phyloP scores from a whole-genome alignment of 2,329 filamentous ascomycete genomes.

The Aureobasidium namibiae region DNA sequence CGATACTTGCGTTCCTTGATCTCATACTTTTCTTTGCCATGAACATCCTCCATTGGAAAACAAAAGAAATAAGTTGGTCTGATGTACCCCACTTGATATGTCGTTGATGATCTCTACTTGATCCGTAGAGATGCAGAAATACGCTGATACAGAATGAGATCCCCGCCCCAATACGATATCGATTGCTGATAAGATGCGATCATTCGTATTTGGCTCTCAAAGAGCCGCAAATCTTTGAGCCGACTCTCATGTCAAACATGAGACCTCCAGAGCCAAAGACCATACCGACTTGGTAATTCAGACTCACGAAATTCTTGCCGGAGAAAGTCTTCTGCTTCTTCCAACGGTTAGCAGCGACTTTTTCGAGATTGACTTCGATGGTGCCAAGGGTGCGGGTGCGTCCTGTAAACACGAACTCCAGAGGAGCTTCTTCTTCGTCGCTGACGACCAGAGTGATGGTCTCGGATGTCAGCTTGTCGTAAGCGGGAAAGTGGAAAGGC shows the following conservation, averaged over 20 bases:
- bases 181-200: too few relatives aligned
- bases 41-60: too few relatives aligned
- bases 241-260: constrained; percentile 71
- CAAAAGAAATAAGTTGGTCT: too few relatives aligned
- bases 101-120: too few relatives aligned
- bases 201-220: constrained; percentile 70
- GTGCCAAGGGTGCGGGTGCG: constrained; percentile 58
- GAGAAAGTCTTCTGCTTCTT: constrained; percentile 63
- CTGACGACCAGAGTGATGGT: constrained; percentile 1
- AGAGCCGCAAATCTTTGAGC: constrained; percentile 65
- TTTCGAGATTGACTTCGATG: constrained; percentile 65
- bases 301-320: constrained; percentile 71
- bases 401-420: constrained; percentile 28
- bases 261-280: constrained; percentile 69
- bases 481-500: background rate
- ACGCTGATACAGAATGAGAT: too few relatives aligned
- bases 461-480: background rate
- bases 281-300: constrained; percentile 79
- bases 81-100: too few relatives aligned
- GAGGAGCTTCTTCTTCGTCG: background rate
- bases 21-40: too few relatives aligned
- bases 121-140: too few relatives aligned
- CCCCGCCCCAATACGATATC: too few relatives aligned
- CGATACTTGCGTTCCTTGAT: too few relatives aligned
- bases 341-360: constrained; percentile 64